These are phyloP conservation scores for Annona squamosa DNA, from an alignment of 164 flowering plant species.

Conservation along the genomic window DNA sequence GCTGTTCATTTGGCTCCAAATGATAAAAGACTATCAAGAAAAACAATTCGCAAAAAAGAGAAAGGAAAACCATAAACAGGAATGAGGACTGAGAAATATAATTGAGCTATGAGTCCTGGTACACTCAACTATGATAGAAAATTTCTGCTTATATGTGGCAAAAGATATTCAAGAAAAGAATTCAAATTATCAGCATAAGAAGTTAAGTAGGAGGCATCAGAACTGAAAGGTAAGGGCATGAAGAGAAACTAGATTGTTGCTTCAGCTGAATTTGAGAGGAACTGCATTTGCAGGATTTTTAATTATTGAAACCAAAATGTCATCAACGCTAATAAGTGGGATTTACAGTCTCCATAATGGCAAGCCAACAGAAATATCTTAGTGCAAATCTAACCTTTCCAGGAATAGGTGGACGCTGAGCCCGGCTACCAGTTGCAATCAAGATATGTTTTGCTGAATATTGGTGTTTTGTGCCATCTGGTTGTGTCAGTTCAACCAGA, in stretches of 20 bases:
- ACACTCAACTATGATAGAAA: neutral
- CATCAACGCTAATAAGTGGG: neutral
- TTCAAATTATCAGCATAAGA: neutral
- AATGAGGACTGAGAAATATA: neutral
- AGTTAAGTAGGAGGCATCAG: neutral
- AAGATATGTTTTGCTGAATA: constrained; percentile 83
- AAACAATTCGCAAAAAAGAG: neutral
- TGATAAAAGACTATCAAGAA: neutral
- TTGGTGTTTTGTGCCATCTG: constrained; percentile 70
- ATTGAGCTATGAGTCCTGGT: neutral
- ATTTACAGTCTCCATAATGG: neutral
- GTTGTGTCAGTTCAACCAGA: constrained; percentile 85
- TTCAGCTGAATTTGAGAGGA: neutral
- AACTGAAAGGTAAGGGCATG: neutral
- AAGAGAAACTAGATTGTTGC: neutral
- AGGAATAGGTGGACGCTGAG: constrained; percentile 65
- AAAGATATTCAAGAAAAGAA: neutral
- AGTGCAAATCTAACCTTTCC: constrained; percentile 49
- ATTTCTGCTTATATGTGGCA: neutral
- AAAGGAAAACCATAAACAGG: neutral
- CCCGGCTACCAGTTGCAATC: constrained; percentile 93
- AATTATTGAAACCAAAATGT: neutral
- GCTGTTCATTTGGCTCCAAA: neutral
- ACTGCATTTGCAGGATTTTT: neutral
- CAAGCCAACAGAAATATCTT: neutral